Evolutionary conservation across 805 yeast genomes (phyloP), one percentile per base, ranked within the genome.

Genomic region (Geotrichum ghanense): DNA sequence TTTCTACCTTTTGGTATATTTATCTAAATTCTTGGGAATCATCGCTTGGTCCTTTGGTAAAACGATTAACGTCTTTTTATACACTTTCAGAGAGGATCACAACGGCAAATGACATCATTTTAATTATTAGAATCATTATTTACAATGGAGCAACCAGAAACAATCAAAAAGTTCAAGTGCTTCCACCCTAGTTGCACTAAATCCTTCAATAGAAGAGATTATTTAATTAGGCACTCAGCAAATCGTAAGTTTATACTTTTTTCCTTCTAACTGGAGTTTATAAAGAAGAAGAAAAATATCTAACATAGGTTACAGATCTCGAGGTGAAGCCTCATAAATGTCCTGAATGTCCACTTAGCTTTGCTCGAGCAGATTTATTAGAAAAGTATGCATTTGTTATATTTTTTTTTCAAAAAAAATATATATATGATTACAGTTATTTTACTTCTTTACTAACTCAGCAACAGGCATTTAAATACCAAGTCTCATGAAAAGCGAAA

Each of bases 171-270:
- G 37, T 62, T 57, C 50, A 49, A 50, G 62, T 52, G 77, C 71
- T 44, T 52, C 12, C 53, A 47, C 40, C 57, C 56, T 1, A 65
- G 65, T 17, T 63, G 67, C 50, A 54, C 48, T 34, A 63, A 63
- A 49, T 57, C 57, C 44, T 63, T 63, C 51, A 61, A 61, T 45
- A 58, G 67, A 9, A 49, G 64, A 3, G 67, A 63, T 48, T 63
- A 63, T 42, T 52, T 63, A 24, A 66, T 62, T 46, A 49, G 67
- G 6, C 68, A 64, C 46, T 59, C 66, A 20, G 61, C 62, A n/a
- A 64, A 64, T 50, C 67, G 54, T 51, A 45, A 46, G 53, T 51
- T 22, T 23, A 26, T 12, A 26, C 12, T n/a, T 26, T 26, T 26
- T 12, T 12, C n/a, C 12, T 26, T 26, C 12, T n/a, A 26, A 26